Conservation (phyloP, 2,329 filamentous ascomycete species). For the Penicillium fuscoglaucum region DNA sequence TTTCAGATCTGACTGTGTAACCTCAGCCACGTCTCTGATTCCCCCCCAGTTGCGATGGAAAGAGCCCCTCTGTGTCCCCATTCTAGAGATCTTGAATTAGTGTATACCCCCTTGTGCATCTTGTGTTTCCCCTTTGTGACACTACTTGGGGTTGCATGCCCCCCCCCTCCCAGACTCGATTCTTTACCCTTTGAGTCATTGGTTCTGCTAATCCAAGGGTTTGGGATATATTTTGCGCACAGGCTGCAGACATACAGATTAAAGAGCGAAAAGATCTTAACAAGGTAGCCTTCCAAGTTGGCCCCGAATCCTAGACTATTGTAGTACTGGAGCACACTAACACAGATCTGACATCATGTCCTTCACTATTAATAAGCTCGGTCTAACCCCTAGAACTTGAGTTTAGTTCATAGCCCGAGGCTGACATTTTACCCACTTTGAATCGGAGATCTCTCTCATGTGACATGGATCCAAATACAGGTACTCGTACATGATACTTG, state of each 20-base stretch:
- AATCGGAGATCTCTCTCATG: constrained; percentile 21
- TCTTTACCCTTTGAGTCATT: background rate
- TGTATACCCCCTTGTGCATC: constrained; percentile 1
- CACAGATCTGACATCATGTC: constrained; percentile 15
- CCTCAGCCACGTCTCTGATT: constrained; percentile 9
- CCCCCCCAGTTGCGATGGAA: constrained; percentile 5
- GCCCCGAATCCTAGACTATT: background rate
- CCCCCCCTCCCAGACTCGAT: constrained; percentile 1
- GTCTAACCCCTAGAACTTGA: constrained; percentile 3
- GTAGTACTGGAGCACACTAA: background rate
- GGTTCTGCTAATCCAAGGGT: background rate
- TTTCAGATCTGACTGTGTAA: constrained; percentile 8
- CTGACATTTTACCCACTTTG: constrained; percentile 15
- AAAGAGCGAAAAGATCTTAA: background rate
- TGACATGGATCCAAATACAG: constrained; percentile 10
- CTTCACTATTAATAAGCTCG: constrained; percentile 7
- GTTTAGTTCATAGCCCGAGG: constrained; percentile 9
- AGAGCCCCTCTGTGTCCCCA: background rate
- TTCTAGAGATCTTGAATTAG: background rate
- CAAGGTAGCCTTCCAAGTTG: background rate
- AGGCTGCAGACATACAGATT: background rate
- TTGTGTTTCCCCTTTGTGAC: background rate
- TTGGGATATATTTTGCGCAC: background rate
- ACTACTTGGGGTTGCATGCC: constrained; percentile 5
- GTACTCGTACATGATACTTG: constrained; percentile 3